A percentile compares a stretch with the other conserved stretches of the same genome.
These are phyloP conservation scores for Yamadazyma sp. DNA, from an alignment of 805 yeast species.

Conservation along the genomic window DNA sequence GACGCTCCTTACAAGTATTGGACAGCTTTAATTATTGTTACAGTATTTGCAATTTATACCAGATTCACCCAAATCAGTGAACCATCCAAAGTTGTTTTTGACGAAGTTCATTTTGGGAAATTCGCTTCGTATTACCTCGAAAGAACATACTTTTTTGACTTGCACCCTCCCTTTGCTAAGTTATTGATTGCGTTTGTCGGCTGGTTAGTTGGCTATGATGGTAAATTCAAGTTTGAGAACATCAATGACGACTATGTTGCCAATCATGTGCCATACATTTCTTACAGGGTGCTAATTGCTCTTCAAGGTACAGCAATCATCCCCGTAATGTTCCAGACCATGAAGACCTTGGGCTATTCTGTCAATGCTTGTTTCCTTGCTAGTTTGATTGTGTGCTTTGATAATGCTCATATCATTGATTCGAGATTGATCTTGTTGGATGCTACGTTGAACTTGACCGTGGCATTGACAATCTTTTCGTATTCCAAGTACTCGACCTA, in stretches of 20 bases:
- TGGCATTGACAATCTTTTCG: conserved; percentile 75
- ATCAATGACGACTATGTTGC: conserved; percentile 80
- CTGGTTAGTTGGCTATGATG: conserved; percentile 84
- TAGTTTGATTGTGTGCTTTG: conserved; percentile 72
- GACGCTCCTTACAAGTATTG: conserved; percentile 34
- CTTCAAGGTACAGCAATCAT: conserved; percentile 79
- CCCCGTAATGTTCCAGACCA: conserved; percentile 78
- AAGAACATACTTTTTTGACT: conserved; percentile 90
- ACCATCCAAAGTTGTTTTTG: conserved; percentile 79
- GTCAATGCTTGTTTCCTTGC: conserved; percentile 79
- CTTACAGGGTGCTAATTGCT: conserved; percentile 78
- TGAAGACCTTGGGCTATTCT: conserved; percentile 81
- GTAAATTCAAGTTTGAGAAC: conserved; percentile 86
- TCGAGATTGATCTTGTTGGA: conserved; percentile 89
- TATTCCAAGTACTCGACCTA: conserved; percentile 76
- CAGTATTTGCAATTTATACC: conserved; percentile 45
- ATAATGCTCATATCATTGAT: conserved; percentile 87
- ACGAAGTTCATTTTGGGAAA: conserved; percentile 85
- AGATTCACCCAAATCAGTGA: conserved; percentile 62
- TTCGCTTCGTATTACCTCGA: conserved; percentile 84
- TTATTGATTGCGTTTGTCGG: conserved; percentile 89
- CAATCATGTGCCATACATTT: conserved; percentile 84
- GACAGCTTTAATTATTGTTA: conserved; percentile 37
- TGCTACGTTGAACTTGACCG: conserved; percentile 80
- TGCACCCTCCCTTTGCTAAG: conserved; percentile 98